Evolutionary conservation across 1,284 basidiomycete species (phyloP).

Genomic region (Cryptococcus floricola): DNA sequence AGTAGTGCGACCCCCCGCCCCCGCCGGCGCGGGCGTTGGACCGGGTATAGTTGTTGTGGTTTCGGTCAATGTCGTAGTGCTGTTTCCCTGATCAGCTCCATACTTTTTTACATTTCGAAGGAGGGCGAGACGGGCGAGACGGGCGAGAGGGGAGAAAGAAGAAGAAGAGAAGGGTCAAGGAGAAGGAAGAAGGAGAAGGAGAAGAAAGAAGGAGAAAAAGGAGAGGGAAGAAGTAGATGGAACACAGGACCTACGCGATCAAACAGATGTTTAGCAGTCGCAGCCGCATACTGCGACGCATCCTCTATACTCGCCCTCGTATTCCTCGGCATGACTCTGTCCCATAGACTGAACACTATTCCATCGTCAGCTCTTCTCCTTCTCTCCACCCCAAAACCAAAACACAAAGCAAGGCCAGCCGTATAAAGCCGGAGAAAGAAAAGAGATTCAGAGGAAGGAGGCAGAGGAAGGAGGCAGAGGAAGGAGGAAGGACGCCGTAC

Average conservation of each 20-base stretch:
- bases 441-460: no score
- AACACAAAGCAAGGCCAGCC: not conserved
- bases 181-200: no score
- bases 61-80: conserved; percentile 26
- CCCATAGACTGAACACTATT: conserved; percentile 41
- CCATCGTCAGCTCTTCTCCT: not conserved
- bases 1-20: conserved; percentile 5
- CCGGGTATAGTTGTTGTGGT: conserved; percentile 9
- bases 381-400: not conserved
- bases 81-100: conserved; percentile 4
- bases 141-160: not conserved
- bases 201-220: not conserved
- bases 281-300: conserved; percentile 42
- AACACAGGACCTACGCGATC: conserved; percentile 26
- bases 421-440: no score
- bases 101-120: not conserved
- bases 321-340: conserved; percentile 29
- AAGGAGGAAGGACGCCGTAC: conserved; percentile 19
- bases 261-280: conserved; percentile 44
- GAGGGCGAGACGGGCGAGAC: not conserved
- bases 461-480: no score
- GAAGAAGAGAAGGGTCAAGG: no score
- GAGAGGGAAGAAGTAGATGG: not conserved
- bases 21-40: no score
- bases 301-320: conserved; percentile 28